Conservation (phyloP, 345 rosid genomes). For the Erysimum cheiranthoides region DNA sequence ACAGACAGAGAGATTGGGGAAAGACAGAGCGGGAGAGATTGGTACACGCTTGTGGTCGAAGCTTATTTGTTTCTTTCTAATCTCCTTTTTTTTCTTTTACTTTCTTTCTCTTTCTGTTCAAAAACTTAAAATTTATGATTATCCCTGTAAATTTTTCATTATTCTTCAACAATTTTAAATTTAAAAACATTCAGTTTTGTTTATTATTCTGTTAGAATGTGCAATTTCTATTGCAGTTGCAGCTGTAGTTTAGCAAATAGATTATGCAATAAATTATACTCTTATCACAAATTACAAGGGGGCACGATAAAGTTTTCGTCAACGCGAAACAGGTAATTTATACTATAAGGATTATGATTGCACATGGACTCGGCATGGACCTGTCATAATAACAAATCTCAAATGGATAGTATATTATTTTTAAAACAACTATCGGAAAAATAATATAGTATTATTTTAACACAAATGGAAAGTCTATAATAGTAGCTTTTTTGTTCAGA, state of each 20-base stretch:
- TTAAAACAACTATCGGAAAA: not conserved
- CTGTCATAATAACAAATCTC: not conserved
- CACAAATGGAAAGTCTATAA: not conserved
- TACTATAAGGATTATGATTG: constrained; percentile 13
- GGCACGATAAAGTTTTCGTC: constrained; percentile 34
- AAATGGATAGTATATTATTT: not conserved
- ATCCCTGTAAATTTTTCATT: not conserved
- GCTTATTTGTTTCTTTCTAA: constrained; percentile 35
- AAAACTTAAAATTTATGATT: not conserved
- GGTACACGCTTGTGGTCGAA: constrained; percentile 45
- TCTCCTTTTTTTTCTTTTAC: not conserved
- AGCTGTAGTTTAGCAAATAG: not conserved
- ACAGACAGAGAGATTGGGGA: constrained; percentile 31
- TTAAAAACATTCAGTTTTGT: too few species aligned
- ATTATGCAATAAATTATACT: not conserved
- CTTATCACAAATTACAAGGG: constrained; percentile 7
- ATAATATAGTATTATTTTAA: too few species aligned
- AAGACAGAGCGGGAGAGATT: constrained; percentile 33
- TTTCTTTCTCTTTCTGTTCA: not conserved
- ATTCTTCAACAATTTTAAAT: not conserved
- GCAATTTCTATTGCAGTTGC: too few species aligned
- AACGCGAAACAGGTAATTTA: constrained; percentile 19
- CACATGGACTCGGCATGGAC: constrained; percentile 25
- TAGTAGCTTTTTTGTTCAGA: not conserved
- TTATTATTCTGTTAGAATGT: too few species aligned